A percentile compares a stretch with the other conserved stretches of the same genome.
These are phyloP conservation scores for Aspergillus jensenii DNA, from an alignment of 2,329 filamentous ascomycete genomes.

Conservation along the genomic window DNA sequence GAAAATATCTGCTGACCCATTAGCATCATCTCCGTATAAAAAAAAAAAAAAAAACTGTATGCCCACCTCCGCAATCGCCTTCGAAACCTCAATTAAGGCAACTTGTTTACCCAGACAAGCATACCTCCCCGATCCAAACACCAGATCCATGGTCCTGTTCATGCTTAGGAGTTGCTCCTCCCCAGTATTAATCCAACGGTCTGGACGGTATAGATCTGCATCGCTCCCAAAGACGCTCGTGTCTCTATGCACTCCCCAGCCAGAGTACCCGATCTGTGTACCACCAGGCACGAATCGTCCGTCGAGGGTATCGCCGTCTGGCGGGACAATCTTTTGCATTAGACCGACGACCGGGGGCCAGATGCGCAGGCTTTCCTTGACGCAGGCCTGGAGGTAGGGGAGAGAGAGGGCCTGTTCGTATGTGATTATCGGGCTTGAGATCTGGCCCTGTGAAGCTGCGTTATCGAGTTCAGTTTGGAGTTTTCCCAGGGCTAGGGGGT, in stretches of 20 bases:
- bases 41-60: background rate
- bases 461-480: background rate
- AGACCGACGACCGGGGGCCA: background rate
- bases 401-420: background rate
- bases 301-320: background rate
- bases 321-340: background rate
- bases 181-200: background rate
- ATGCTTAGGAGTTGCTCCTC: background rate
- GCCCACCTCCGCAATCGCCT: background rate
- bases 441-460: background rate
- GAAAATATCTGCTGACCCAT: background rate
- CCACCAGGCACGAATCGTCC: background rate
- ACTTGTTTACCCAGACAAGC: background rate
- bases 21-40: background rate
- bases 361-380: background rate
- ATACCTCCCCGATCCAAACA: background rate
- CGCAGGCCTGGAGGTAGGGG: slow-evolving; percentile 1
- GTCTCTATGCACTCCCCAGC: background rate
- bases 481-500: background rate
- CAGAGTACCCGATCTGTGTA: background rate
- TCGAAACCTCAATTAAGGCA: background rate
- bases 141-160: background rate
- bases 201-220: background rate
- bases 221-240: background rate
- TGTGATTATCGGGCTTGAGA: background rate